phyloP scores from a whole-genome alignment of 2,329 filamentous ascomycete species.

The Fusarium tjaetaba region DNA sequence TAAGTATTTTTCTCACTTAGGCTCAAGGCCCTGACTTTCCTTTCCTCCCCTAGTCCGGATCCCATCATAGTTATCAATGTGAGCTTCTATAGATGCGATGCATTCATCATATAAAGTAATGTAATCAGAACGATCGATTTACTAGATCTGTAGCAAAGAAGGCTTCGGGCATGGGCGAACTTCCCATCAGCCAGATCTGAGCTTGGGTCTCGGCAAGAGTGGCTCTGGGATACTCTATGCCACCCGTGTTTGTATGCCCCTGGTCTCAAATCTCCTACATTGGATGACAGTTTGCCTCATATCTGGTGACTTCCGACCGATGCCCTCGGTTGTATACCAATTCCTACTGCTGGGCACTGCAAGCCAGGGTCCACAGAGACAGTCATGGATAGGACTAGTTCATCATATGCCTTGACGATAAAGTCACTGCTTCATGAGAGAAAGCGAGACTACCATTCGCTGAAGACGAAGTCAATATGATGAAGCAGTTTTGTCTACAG shows the following conservation, averaged over 20 bases:
- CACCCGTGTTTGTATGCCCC: accelerated
- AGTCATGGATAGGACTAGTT: background rate
- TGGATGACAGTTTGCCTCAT: background rate
- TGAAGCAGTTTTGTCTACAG: background rate
- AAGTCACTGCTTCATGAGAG: background rate
- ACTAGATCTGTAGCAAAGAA: background rate
- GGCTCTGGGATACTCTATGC: background rate
- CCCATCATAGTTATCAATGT: background rate
- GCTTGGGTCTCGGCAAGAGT: background rate
- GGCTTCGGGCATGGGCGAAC: background rate
- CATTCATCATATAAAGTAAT: background rate
- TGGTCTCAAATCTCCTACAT: background rate
- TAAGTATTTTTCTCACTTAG: too few species aligned
- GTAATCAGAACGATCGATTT: background rate
- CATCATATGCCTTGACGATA: background rate
- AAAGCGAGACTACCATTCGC: background rate
- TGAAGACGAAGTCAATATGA: background rate
- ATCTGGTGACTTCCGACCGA: background rate
- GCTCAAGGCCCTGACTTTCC: too few species aligned
- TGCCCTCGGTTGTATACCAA: background rate
- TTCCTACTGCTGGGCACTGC: background rate
- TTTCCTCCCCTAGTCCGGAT: too few species aligned
- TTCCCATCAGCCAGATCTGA: background rate
- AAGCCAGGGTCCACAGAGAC: background rate
- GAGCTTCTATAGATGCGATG: background rate